Evolutionary conservation across 345 rosid species (phyloP), one percentile per base, ranked within the genome.

Genomic region (Arabidopsis suecica): DNA sequence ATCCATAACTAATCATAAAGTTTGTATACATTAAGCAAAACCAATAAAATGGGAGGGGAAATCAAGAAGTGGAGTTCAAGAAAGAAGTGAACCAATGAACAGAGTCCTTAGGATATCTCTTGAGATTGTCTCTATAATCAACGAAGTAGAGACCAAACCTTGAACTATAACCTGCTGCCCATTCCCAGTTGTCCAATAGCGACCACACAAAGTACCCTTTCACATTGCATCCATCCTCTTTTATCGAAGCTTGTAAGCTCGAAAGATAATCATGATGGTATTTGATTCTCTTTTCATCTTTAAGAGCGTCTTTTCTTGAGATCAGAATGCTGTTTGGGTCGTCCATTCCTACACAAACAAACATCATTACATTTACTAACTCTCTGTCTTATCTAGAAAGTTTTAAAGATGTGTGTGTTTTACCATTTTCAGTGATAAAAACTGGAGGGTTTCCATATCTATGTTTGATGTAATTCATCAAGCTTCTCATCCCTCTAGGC

Each of bases 201-300:
- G 99, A 90, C 99, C 99, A 95, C 13, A 65, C 96, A 51, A 95
- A 95, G 74, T 95, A 91, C 30, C 97, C 97, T 82, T 88, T 90
- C 73, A 95, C 97, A 68, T 95, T 95, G 83, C 97, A 95, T 3
- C 97, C 96, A 76, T 95, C 99, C 59, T 91, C 96, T 80, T 92
- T 91, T 68, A 95, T 88, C 12, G 97, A 75, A 53, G 96, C 89
- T 42, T 82, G 82, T 83, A 95, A 79, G 86, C 80, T 90, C n/a
- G 93, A 70, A 10, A 95, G 86, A 80, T 95, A 95, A 79, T 87
- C 97, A 53, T 86, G 80, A 69, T 86, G 96, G 82, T 86, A 95
- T 74, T 37, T 87, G 85, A 95, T 87, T 82, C 99, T 87, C 65
- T 91, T 95, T 59, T 68, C 68, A 75, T 95, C 99, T 74, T 89